A percentile compares a stretch with the other conserved stretches of the same genome.
phyloP scores from a whole-genome alignment of 768 basidiomycete species.

The Xerocomellus intermedius region DNA sequence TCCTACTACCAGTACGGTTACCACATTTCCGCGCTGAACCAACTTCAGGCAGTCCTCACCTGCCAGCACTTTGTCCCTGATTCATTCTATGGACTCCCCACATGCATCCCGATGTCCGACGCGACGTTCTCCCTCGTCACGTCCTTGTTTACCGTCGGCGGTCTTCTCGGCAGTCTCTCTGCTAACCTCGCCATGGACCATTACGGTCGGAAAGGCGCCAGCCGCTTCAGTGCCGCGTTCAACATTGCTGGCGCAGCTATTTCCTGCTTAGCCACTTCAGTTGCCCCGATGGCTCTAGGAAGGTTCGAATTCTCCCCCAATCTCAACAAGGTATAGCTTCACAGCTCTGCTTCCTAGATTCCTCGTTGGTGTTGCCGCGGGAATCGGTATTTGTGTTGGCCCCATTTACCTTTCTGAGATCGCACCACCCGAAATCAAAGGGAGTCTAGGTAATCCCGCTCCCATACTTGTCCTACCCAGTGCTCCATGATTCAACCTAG shows the following conservation, averaged over 20 bases:
- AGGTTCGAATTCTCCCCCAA: constrained; percentile 43
- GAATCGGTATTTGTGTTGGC: constrained; percentile 72
- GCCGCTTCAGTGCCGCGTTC: constrained; percentile 54
- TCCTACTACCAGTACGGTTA: constrained; percentile 68
- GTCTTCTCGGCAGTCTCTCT: constrained; percentile 70
- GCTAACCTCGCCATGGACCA: constrained; percentile 70
- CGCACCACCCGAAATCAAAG: constrained; percentile 72
- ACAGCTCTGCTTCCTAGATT: constrained; percentile 39
- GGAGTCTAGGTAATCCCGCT: constrained; percentile 57
- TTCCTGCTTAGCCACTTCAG: constrained; percentile 63
- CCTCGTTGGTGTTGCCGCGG: constrained; percentile 67
- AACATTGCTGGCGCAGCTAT: constrained; percentile 58
- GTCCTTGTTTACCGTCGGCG: constrained; percentile 83
- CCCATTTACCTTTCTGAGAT: constrained; percentile 88
- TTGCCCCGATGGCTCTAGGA: constrained; percentile 58
- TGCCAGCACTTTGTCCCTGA: constrained; percentile 45
- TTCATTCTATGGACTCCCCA: constrained; percentile 46
- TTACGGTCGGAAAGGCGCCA: constrained; percentile 68
- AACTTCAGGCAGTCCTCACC: constrained; percentile 75
- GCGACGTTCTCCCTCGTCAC: constrained; percentile 81
- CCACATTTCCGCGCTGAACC: constrained; percentile 89
- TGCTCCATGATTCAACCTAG: constrained; percentile 33
- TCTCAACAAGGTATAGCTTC: neutral
- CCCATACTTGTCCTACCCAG: neutral
- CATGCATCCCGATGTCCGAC: constrained; percentile 80